Base-by-base conservation (phyloP, 768 basidiomycete genomes). In the Sutorius australiensis region DNA sequence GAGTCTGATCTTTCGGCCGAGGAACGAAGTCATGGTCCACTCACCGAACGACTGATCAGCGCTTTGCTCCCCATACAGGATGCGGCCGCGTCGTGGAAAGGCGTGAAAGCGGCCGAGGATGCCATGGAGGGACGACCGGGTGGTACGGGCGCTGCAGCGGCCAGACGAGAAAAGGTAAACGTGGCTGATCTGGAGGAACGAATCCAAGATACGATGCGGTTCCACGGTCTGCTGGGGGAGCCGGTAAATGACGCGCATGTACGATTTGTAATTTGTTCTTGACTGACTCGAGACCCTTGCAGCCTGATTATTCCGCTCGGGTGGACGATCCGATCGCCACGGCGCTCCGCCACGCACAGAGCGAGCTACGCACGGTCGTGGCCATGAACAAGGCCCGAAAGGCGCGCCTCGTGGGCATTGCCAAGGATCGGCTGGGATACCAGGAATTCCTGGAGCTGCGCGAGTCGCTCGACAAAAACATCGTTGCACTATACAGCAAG, bases 241-340 rank as follows among this genome's bases (percentile, higher is more conserved):
- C 79, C 83, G 68, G 92, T 93, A 69, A 72, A 88, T 80, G 33
- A 48, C 36, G 62, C 48, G 43, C 46, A 59, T 46, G 37, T 51
- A 45, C 44, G 31, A 53, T 46, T 50, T 5, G 7, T 14, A 19
- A 51, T 17, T 11, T 27, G 46, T 19, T 21, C 55, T 48, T 55
- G 60, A 69, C 64, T 71, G 54, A 66, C 50, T 5, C 47, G 4
- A 40, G 19, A 38, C 42, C 53, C 47, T 40, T 59, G 24, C 56
- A 89, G 87, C 86, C 87, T 43, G 83, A 91, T 66, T 91, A 81
- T 62, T 74, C 81, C 21, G 78, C 83, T 41, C 83, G 87, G 55
- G 87, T 94, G 34, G 95, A 98, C 66, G 97, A 99, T 69, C 94
- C 95, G 31, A 90, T 99, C 45, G 87, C 94, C 8, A 84, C 89